These are phyloP conservation scores for Aspergillus biplanus DNA, from an alignment of 495 filamentous ascomycete genomes.

Conservation along the genomic window DNA sequence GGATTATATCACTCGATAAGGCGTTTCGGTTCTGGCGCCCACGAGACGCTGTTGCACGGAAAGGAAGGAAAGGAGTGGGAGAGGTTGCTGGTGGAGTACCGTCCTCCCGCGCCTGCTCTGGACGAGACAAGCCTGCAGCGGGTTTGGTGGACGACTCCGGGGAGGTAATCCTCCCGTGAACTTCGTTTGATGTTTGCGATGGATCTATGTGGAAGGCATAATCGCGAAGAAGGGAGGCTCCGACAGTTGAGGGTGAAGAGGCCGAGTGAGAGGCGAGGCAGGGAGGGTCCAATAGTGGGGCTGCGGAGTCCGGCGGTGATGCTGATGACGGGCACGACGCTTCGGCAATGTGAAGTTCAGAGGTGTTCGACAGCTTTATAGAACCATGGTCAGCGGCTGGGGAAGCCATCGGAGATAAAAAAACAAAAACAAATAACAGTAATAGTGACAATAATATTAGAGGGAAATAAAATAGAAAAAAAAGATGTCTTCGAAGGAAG, in stretches of 20 bases:
- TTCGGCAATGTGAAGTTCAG: slow-evolving; percentile 5
- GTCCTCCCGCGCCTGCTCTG: slow-evolving; percentile 38
- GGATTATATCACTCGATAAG: slow-evolving; percentile 71
- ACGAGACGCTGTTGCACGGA: slow-evolving; percentile 46
- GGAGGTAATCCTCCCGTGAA: slow-evolving; percentile 31
- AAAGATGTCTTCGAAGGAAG: no score
- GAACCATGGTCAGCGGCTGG: slow-evolving; percentile 20
- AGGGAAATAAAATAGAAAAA: neutral
- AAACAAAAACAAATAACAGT: neutral
- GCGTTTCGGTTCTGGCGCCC: slow-evolving; percentile 60
- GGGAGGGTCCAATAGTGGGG: slow-evolving; percentile 24
- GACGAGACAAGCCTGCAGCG: slow-evolving; percentile 24
- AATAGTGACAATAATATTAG: neutral
- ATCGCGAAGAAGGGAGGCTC: slow-evolving; percentile 46
- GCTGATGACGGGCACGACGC: slow-evolving; percentile 21
- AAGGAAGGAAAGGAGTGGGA: slow-evolving; percentile 40
- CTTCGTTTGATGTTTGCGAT: slow-evolving; percentile 41
- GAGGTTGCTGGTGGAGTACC: slow-evolving; percentile 32
- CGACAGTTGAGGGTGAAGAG: slow-evolving; percentile 21
- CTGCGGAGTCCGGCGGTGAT: slow-evolving; percentile 21
- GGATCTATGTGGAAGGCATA: slow-evolving; percentile 49
- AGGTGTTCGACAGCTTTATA: slow-evolving; percentile 19
- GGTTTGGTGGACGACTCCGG: slow-evolving; percentile 17
- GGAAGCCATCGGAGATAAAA: slow-evolving; percentile 27
- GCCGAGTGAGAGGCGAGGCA: slow-evolving; percentile 13